Conservation (phyloP, 2,329 filamentous ascomycete species). For the Colletotrichum sp. region DNA sequence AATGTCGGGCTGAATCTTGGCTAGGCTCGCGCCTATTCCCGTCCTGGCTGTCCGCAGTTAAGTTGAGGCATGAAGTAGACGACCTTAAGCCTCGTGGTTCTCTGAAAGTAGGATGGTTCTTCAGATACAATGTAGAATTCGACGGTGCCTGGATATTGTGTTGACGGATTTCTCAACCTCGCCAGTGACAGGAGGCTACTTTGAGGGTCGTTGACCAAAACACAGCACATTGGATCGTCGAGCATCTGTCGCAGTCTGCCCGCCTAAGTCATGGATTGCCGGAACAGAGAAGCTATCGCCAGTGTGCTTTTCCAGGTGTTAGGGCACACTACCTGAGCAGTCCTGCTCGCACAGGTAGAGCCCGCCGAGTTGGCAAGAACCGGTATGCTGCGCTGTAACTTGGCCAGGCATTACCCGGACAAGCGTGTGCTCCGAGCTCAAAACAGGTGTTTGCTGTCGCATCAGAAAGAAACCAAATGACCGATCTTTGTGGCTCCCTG, state of each 20-base stretch:
- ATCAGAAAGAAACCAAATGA: background rate
- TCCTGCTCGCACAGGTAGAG: background rate
- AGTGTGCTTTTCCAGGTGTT: background rate
- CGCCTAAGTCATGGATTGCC: background rate
- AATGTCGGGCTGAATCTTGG: background rate
- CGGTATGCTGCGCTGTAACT: background rate
- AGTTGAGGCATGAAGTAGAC: background rate
- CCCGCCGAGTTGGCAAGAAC: background rate
- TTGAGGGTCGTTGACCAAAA: background rate
- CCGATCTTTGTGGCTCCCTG: background rate
- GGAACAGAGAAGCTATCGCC: background rate
- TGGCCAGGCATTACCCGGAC: background rate
- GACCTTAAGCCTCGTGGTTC: background rate
- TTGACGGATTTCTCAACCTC: background rate
- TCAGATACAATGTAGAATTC: background rate
- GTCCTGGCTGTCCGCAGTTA: background rate
- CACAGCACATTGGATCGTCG: background rate
- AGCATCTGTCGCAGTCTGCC: background rate
- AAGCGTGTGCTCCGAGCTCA: background rate
- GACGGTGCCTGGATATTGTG: background rate
- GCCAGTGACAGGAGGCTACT: background rate
- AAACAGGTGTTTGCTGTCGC: background rate
- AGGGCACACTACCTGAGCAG: background rate
- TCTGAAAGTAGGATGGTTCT: background rate
- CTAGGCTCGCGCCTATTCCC: too few relatives aligned